Base-by-base conservation (phyloP, 306 rosid species). In the Cicer chorassanicum region DNA sequence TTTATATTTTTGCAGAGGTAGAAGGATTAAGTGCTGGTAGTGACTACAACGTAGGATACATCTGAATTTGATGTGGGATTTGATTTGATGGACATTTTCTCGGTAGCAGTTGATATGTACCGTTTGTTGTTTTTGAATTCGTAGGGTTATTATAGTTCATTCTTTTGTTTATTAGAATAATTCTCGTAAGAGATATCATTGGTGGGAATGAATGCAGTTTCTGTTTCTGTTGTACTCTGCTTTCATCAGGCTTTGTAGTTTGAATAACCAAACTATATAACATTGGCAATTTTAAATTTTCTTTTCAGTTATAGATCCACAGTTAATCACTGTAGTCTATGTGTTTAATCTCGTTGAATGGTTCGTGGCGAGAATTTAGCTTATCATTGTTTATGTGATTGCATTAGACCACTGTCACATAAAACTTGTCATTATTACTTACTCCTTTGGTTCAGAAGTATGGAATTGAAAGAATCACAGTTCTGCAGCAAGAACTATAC, bases 131-230 rank as follows among this genome's bases (percentile, higher is more conserved):
- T 85, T 86, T 73, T 82, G 77, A 51, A 62, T 83, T 76, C 45
- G 68, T 80, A 80, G 79, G 61, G 15, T 6, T 48, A 48, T 73
- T 29, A 84, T 81, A 75, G 71, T 78, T 65, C 73, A 72, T 88
- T 86, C 82, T 75, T 84, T 77, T 75, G 84, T 76, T 70, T 40
- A 67, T 78, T 73, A 46, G 65, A 86, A 88, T 88, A 90, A 85
- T 80, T 56, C 80, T 73, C 80, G 7, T 4, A 19, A 38, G 43
- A 77, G 75, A 67, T 54, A 29, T 50, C 40, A 44, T 72, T 19
- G 82, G 65, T 24, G 14, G 34, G 63, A 63, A 9, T 6, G 16
- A 54, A 40, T 48, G 53, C 70, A 9, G 49, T 69, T 40, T 67
- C 76, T 79, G 59, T 67, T 80, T 43, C 57, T 46, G 2, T 24